phyloP scores from a whole-genome alignment of 129 eudicot species.

The Saussurea involucrata region DNA sequence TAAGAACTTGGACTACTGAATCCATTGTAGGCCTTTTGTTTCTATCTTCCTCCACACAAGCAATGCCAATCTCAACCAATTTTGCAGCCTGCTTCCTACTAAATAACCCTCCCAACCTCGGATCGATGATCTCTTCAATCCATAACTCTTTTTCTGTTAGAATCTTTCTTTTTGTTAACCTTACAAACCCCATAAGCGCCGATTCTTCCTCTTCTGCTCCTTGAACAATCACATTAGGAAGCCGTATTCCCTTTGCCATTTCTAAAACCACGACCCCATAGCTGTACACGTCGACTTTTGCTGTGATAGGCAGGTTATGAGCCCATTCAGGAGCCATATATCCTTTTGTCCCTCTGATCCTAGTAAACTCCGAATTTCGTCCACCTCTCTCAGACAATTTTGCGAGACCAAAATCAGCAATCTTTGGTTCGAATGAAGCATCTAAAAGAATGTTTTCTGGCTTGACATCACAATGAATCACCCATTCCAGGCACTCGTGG shows the following conservation, averaged over 20 bases:
- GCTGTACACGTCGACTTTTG: slow-evolving; percentile 52
- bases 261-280: neutral
- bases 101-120: slow-evolving; percentile 26
- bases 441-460: slow-evolving; percentile 28
- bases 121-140: slow-evolving; percentile 10
- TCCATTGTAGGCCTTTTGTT: no score
- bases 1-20: no score
- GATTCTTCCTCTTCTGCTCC: slow-evolving; percentile 13
- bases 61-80: slow-evolving; percentile 20
- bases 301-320: slow-evolving; percentile 42
- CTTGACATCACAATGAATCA: slow-evolving; percentile 47
- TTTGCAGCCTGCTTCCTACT: slow-evolving; percentile 26
- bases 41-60: slow-evolving; percentile 24
- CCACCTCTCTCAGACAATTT: slow-evolving; percentile 37
- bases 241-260: no score
- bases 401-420: slow-evolving; percentile 49
- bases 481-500: slow-evolving; percentile 50
- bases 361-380: slow-evolving; percentile 11
- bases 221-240: slow-evolving; percentile 19
- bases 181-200: slow-evolving; percentile 12
- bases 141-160: slow-evolving; percentile 12
- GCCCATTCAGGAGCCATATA: slow-evolving; percentile 11
- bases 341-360: slow-evolving; percentile 45
- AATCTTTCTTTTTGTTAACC: slow-evolving; percentile 15
- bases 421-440: slow-evolving; percentile 28